A percentile compares a stretch with the other conserved stretches of the same genome.
Conservation (phyloP, 352 stramenopile species). For the Paralagenidium karlingii region DNA sequence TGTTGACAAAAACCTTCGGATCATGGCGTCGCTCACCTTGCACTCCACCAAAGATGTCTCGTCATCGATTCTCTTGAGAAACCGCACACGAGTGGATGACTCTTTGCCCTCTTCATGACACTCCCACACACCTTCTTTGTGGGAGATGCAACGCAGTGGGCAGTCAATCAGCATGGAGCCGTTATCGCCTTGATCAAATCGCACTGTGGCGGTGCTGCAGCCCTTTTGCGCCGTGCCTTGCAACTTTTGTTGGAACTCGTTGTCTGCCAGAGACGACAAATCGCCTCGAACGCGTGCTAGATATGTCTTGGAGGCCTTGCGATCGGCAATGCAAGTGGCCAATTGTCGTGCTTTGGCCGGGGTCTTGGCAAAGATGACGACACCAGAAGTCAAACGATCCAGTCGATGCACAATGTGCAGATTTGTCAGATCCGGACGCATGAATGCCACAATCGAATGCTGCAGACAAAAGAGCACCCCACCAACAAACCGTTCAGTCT, state of each 20-base stretch:
- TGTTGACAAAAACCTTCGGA: too few species aligned
- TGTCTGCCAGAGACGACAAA: slow-evolving; percentile 44
- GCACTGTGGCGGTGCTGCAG: too few species aligned
- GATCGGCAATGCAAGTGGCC: slow-evolving; percentile 59
- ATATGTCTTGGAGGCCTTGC: slow-evolving; percentile 90
- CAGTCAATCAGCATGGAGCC: slow-evolving; percentile 74
- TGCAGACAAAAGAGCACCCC: too few species aligned
- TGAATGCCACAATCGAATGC: slow-evolving; percentile 60
- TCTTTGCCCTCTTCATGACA: slow-evolving; percentile 73
- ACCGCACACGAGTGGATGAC: slow-evolving; percentile 58
- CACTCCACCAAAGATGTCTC: slow-evolving; percentile 85
- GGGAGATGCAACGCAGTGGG: slow-evolving; percentile 65
- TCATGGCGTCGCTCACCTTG: slow-evolving; percentile 37
- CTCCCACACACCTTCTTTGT: slow-evolving; percentile 73
- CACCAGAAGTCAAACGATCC: slow-evolving; percentile 92
- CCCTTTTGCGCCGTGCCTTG: too few species aligned
- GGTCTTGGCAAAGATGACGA: slow-evolving; percentile 80
- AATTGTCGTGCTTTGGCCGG: slow-evolving; percentile 52
- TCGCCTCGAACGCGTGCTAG: slow-evolving; percentile 85
- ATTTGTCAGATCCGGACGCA: slow-evolving; percentile 47
- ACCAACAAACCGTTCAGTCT: slow-evolving; percentile 1
- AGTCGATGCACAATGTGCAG: slow-evolving; percentile 92
- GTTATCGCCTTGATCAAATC: slow-evolving; percentile 35
- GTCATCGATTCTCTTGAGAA: slow-evolving; percentile 33
- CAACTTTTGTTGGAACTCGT: too few species aligned